Percentiles rank a stretch among this genome's conserved stretches.
Evolutionary conservation across 1,284 basidiomycete species (phyloP).

Genomic region (Chalciporus sp.): DNA sequence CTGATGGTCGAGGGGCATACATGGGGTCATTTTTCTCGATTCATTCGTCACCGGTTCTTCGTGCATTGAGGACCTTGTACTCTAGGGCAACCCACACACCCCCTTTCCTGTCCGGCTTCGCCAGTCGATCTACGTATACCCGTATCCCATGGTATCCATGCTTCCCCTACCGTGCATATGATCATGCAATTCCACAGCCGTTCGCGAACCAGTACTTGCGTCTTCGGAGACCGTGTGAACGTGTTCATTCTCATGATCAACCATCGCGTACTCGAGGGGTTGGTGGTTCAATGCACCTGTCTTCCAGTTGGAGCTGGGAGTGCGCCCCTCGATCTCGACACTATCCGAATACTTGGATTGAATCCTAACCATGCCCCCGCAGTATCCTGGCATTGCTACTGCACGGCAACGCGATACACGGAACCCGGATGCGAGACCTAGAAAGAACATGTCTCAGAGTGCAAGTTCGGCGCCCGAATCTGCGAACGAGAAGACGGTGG

Average conservation of each 20-base stretch:
- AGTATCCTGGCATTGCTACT: constrained; percentile 93
- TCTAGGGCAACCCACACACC: too few species aligned
- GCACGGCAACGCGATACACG: constrained; percentile 83
- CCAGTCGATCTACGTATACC: constrained; percentile 53
- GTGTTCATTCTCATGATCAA: constrained; percentile 47
- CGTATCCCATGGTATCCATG: constrained; percentile 54
- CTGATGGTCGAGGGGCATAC: too few species aligned
- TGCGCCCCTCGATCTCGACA: constrained; percentile 47
- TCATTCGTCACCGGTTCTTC: too few species aligned
- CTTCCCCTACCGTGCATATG: constrained; percentile 70
- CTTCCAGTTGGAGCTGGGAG: constrained; percentile 23
- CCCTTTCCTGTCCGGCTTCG: too few species aligned
- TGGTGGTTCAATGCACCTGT: too few species aligned
- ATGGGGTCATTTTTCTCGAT: too few species aligned
- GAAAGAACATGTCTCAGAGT: constrained; percentile 41
- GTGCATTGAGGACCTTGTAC: too few species aligned
- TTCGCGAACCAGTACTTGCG: too few species aligned
- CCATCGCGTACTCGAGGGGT: constrained; percentile 41
- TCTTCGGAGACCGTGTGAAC: too few species aligned
- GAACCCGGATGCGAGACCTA: constrained; percentile 72
- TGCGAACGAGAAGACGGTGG: constrained; percentile 86
- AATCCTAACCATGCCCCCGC: constrained; percentile 75
- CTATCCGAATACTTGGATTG: constrained; percentile 56
- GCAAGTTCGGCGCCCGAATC: constrained; percentile 59
- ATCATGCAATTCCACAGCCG: too few species aligned